These are phyloP conservation scores for Fusarium beomiforme DNA, from an alignment of 2,329 filamentous ascomycete genomes.

Conservation along the genomic window DNA sequence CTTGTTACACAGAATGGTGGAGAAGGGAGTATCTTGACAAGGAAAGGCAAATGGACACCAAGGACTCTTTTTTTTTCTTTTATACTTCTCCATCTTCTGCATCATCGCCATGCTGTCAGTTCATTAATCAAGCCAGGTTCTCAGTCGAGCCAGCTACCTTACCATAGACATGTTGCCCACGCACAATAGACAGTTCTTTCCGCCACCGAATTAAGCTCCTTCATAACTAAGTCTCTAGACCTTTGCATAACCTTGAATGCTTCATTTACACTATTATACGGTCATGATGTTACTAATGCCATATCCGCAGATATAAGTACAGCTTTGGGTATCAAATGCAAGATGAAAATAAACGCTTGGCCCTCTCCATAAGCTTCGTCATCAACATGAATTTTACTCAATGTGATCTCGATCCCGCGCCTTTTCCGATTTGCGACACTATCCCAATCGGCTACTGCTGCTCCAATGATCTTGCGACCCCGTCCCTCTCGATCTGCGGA, in stretches of 20 bases:
- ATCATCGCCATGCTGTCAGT: slow-evolving; percentile 25
- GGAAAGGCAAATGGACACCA: slow-evolving; percentile 9
- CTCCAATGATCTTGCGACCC: slow-evolving; percentile 7
- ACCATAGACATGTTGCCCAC: slow-evolving; percentile 46
- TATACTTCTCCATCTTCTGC: slow-evolving; percentile 18
- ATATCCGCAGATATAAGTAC: neutral
- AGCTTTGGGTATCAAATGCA: slow-evolving; percentile 22
- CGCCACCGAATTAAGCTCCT: slow-evolving; percentile 24
- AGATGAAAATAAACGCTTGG: neutral
- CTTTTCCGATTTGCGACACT: neutral
- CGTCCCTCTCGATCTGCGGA: slow-evolving; percentile 35
- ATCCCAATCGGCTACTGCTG: slow-evolving; percentile 18
- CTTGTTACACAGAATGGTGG: neutral
- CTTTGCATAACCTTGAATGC: neutral
- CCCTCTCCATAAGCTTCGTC: neutral
- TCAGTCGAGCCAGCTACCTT: slow-evolving; percentile 36
- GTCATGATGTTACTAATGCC: neutral
- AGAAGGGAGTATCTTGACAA: slow-evolving; percentile 5
- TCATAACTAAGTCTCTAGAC: neutral
- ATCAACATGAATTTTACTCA: neutral
- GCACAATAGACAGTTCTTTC: slow-evolving; percentile 46
- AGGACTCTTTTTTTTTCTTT: slow-evolving; percentile 11
- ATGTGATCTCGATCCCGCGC: neutral
- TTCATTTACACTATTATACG: neutral
- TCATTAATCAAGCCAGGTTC: slow-evolving; percentile 32